Evolutionary conservation across 2,329 filamentous ascomycete species (phyloP), one percentile per base, ranked within the genome.

Genomic region (Cercospora sp.): DNA sequence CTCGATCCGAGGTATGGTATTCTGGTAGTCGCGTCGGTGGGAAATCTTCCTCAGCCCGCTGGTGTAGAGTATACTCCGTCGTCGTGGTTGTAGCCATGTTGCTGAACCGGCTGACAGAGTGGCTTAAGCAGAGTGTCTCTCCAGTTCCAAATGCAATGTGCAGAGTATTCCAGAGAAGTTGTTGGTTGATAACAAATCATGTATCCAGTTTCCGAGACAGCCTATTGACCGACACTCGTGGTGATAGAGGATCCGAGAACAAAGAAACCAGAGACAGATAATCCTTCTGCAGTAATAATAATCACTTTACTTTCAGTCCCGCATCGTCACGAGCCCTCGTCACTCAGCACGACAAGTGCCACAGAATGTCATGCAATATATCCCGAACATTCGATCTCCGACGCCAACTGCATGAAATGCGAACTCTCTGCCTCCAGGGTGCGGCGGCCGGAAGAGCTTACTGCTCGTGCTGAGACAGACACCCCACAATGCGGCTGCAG

Each of bases 391-490:
- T 26, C 49, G 49, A 53, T 26, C 49, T 53, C 49, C 37, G 58
- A 32, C 43, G 4, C 24, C 21, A 51, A 21, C 24, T 43, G 37
- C 26, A 12, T 53, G 28, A 63, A 30, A 55, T 63, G 61, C 43
- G 61, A 63, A 63, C 61, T 63, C 61, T 63, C 37, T 16, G 37
- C 37, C 2, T 40, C 12, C 49, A 53, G 49, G 49, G 49, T 53
- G 24, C 24, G 49, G 49, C 24, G 10, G 49, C 12, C 49, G 49
- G 49, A 8, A 53, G 49, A 28, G 49, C 49, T 53, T 53, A 28
- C 49, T 53, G 24, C 49, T 53, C 24, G 37, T 62, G 34, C 32
- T 43, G 58, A 37, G 21, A 18, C 37, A 43, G 21, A 18, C 37
- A 43, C 60, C 60, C 60, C 60, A 62, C 60, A 62, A 53, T 26